Conservation (phyloP, 2,329 filamentous ascomycete species). For the Alternaria sp. region DNA sequence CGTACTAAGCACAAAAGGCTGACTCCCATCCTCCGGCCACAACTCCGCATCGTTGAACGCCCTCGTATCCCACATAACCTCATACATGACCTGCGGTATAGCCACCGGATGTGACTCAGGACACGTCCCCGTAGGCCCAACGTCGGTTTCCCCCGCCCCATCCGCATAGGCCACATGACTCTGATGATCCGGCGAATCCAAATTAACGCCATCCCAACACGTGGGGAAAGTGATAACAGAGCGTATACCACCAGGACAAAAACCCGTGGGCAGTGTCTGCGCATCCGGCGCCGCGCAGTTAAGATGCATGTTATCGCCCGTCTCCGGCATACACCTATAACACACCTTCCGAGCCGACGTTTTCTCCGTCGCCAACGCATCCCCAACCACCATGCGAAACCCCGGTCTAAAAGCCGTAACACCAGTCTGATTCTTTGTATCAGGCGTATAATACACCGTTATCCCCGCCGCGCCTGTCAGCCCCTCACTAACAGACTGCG, state of each 20-base stretch:
- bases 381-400: conserved; percentile 55
- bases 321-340: conserved; percentile 32
- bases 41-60: conserved; percentile 23
- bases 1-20: conserved; percentile 36
- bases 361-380: conserved; percentile 31
- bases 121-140: conserved; percentile 35
- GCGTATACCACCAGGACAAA: conserved; percentile 64
- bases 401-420: conserved; percentile 69
- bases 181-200: conserved; percentile 64
- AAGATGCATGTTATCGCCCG: conserved; percentile 24
- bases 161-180: conserved; percentile 66
- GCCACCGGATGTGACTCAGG: conserved; percentile 33
- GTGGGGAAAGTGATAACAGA: conserved; percentile 74
- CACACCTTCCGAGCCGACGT: conserved; percentile 25
- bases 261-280: conserved; percentile 27
- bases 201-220: conserved; percentile 69
- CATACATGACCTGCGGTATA: conserved; percentile 41
- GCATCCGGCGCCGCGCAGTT: conserved; percentile 16
- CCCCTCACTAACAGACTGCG: conserved; percentile 22
- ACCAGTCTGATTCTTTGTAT: conserved; percentile 10
- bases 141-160: conserved; percentile 23
- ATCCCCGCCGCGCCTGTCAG: conserved; percentile 32
- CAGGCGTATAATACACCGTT: conserved; percentile 37
- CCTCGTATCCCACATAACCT: conserved; percentile 38
- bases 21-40: conserved; percentile 30